Evolutionary conservation across 768 basidiomycete genomes (phyloP), one percentile per base, ranked within the genome.

Genomic region (Pleurotus citrinopileatus): DNA sequence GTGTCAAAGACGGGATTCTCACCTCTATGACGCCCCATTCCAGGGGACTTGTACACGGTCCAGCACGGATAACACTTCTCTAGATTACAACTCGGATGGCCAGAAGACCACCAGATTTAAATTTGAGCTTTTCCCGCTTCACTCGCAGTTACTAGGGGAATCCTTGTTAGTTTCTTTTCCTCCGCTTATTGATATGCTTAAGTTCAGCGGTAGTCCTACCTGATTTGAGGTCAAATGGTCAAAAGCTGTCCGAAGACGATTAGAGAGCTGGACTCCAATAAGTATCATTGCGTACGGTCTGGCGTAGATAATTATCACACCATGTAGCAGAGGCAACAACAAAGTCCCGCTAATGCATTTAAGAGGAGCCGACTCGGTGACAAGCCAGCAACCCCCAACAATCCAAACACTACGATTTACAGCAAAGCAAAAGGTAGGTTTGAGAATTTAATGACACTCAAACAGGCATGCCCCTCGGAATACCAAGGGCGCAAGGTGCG

Each of bases 101-200:
- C 73, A 69, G n/a, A 70, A 70, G 75, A 73, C 77, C 64, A 74
- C 78, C 84, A 85, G 84, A 85, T 86, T 86, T 74, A 85, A 86
- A 85, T 84, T 86, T 86, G 85, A 86, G 84, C 83, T 85, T 73
- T 81, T 87, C 83, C 85, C 81, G 73, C 81, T 87, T 86, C 86
- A 84, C 86, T 87, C 81, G 83, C 85, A 83, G 86, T 83, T 87
- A 87, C 86, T 86, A 83, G 78, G 83, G 86, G 82, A 87, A 87
- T 86, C 86, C 85, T 85, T 80, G 86, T 87, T 87, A 86, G 84
- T 88, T 88, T 86, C 86, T 88, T 88, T 87, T 87, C 86, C 86
- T 87, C 84, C 81, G 80, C 86, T 88, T 86, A 86, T 85, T 87
- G 82, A 87, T 87, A 86, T 86, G 84, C 86, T 87, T 86, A 87